Evolutionary conservation across 108 stramenopile species (phyloP).

Genomic region (Nitzschia inconspicua): DNA sequence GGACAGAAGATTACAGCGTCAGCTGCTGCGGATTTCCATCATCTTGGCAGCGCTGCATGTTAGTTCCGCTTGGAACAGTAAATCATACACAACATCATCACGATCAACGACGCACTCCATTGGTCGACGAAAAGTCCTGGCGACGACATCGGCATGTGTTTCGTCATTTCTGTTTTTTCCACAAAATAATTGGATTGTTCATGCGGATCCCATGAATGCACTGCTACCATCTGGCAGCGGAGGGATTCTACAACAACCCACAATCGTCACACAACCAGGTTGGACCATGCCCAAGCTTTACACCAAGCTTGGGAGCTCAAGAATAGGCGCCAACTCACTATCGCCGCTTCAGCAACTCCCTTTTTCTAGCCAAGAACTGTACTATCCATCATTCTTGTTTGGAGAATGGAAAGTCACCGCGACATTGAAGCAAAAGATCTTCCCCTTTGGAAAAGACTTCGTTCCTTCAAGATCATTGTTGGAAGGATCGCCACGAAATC

Average conservation of each 20-base stretch:
- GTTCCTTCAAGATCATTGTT: conserved; percentile 35
- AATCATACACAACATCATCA: too few relatives aligned
- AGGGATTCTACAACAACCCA: conserved; percentile 10
- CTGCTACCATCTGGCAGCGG: conserved; percentile 18
- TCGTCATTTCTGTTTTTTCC: not conserved
- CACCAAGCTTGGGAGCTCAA: conserved; percentile 17
- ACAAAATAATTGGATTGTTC: not conserved
- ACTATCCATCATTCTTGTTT: conserved; percentile 40
- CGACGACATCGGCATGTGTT: not conserved
- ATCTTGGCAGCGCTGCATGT: too few relatives aligned
- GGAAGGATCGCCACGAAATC: conserved; percentile 47
- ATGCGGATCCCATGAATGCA: conserved; percentile 21
- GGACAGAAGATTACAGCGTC: too few relatives aligned
- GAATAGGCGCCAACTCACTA: conserved; percentile 17
- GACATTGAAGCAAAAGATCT: conserved; percentile 41
- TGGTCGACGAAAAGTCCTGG: too few relatives aligned
- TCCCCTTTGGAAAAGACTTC: conserved; percentile 39
- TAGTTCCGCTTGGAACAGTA: too few relatives aligned
- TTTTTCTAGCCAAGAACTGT: conserved; percentile 38
- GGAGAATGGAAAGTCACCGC: conserved; percentile 45
- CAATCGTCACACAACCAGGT: not conserved
- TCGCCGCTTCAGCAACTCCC: conserved; percentile 29
- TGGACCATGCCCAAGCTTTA: conserved; percentile 2
- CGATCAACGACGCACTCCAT: too few relatives aligned
- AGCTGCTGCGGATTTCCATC: too few relatives aligned